phyloP scores from a whole-genome alignment of 768 basidiomycete species.

The Xerocomus potaroensis region DNA sequence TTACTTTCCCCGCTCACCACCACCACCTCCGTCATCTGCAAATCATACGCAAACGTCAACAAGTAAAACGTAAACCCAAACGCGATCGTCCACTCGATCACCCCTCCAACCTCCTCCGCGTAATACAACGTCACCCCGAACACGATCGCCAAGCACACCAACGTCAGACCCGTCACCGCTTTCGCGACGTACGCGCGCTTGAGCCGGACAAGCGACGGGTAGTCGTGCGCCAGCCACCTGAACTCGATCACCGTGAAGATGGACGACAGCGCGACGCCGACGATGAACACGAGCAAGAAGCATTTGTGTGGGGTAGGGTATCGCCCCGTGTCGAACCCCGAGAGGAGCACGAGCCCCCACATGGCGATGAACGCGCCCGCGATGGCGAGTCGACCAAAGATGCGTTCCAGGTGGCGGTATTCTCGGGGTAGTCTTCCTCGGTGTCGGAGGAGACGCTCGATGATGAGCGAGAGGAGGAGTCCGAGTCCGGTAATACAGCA shows the following conservation, averaged over 20 bases:
- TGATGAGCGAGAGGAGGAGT: constrained; percentile 55
- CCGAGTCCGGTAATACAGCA: constrained; percentile 58
- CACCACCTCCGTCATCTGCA: constrained; percentile 46
- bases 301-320: constrained; percentile 47
- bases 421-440: constrained; percentile 60
- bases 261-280: constrained; percentile 67
- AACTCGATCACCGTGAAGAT: constrained; percentile 74
- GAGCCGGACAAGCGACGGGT: constrained; percentile 40
- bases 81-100: constrained; percentile 71
- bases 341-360: constrained; percentile 60
- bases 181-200: constrained; percentile 57
- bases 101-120: constrained; percentile 49
- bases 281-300: constrained; percentile 69
- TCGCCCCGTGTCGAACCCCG: constrained; percentile 65
- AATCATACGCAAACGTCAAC: constrained; percentile 68
- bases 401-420: constrained; percentile 52
- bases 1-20: neutral
- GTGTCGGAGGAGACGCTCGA: constrained; percentile 66
- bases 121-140: constrained; percentile 53
- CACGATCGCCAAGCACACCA: constrained; percentile 59
- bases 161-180: constrained; percentile 50
- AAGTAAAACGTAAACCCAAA: constrained; percentile 73
- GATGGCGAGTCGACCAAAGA: constrained; percentile 55
- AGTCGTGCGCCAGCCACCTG: constrained; percentile 61
- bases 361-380: constrained; percentile 60